Evolutionary conservation across 2,329 filamentous ascomycete genomes (phyloP).

Genomic region (Xylariales sp.): DNA sequence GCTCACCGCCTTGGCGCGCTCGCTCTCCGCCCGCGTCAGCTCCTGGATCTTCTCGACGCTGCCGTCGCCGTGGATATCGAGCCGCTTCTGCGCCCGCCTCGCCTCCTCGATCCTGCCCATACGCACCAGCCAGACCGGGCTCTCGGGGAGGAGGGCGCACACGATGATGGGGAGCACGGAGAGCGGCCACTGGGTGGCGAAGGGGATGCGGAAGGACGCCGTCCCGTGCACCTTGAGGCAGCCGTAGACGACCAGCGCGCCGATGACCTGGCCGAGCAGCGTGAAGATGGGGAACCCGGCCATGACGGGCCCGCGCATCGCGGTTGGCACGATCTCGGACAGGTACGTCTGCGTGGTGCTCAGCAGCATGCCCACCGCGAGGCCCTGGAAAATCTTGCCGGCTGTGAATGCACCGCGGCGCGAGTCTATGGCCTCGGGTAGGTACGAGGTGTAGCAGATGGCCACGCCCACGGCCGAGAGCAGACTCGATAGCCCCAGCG

Average conservation of each 20-base stretch:
- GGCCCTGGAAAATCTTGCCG: slow-evolving; percentile 41
- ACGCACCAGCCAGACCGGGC: slow-evolving; percentile 43
- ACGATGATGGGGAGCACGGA: slow-evolving; percentile 36
- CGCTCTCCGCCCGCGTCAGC: slow-evolving; percentile 39
- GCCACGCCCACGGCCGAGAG: slow-evolving; percentile 32
- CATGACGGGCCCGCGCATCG: slow-evolving; percentile 40
- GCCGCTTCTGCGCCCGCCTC: slow-evolving; percentile 40
- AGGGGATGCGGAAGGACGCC: slow-evolving; percentile 32
- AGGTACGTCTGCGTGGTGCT: slow-evolving; percentile 41
- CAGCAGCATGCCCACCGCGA: slow-evolving; percentile 39
- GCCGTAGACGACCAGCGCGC: slow-evolving; percentile 36
- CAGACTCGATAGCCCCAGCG: slow-evolving; percentile 29
- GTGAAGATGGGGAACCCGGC: slow-evolving; percentile 45
- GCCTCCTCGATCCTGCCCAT: slow-evolving; percentile 33
- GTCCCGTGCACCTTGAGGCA: slow-evolving; percentile 10
- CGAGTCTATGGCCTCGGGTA: slow-evolving; percentile 16
- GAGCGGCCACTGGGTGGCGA: slow-evolving; percentile 40
- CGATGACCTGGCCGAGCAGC: slow-evolving; percentile 42
- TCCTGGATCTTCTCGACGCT: slow-evolving; percentile 39
- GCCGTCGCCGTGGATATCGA: slow-evolving; percentile 36
- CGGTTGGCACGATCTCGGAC: slow-evolving; percentile 43
- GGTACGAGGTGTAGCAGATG: slow-evolving; percentile 27
- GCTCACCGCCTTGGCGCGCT: slow-evolving; percentile 20
- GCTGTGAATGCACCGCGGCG: slow-evolving; percentile 30
- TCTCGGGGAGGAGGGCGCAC: slow-evolving; percentile 43